Evolutionary conservation across 768 basidiomycete genomes (phyloP).

Genomic region (Pulveroboletus ravenelii): DNA sequence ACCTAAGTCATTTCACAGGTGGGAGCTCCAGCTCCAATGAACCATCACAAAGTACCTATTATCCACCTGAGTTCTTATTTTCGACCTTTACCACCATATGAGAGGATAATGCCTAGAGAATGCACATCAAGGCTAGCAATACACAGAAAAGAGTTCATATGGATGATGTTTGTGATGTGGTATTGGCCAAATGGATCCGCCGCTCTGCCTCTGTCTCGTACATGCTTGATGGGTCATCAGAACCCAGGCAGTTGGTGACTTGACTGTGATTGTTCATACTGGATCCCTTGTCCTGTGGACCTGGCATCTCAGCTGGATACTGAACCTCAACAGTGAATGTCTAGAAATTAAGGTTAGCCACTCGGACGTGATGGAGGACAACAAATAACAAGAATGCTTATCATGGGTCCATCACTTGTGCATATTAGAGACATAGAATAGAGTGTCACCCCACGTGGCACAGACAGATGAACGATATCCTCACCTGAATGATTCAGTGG

Average conservation of each 20-base stretch:
- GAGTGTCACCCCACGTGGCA: not conserved
- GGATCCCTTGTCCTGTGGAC: no score
- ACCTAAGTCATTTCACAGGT: not conserved
- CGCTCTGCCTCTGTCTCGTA: not conserved
- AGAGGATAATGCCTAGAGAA: not conserved
- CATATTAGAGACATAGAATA: not conserved
- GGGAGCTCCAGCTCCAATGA: not conserved
- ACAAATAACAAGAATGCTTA: not conserved
- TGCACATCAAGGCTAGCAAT: not conserved
- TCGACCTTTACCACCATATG: not conserved
- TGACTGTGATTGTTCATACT: not conserved
- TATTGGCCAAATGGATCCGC: not conserved
- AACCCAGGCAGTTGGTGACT: not conserved
- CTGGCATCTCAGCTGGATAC: not conserved
- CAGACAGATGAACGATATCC: not conserved
- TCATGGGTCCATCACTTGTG: not conserved
- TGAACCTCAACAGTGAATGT: not conserved
- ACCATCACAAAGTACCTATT: not conserved
- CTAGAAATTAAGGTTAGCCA: not conserved
- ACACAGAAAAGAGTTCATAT: not conserved
- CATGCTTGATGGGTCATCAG: not conserved
- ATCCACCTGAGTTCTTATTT: not conserved
- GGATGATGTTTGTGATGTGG: not conserved
- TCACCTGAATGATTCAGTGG: not conserved
- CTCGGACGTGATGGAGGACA: no score